Evolutionary conservation across 805 yeast genomes (phyloP), one percentile per base, ranked within the genome.

Genomic region (Spathaspora boniae): DNA sequence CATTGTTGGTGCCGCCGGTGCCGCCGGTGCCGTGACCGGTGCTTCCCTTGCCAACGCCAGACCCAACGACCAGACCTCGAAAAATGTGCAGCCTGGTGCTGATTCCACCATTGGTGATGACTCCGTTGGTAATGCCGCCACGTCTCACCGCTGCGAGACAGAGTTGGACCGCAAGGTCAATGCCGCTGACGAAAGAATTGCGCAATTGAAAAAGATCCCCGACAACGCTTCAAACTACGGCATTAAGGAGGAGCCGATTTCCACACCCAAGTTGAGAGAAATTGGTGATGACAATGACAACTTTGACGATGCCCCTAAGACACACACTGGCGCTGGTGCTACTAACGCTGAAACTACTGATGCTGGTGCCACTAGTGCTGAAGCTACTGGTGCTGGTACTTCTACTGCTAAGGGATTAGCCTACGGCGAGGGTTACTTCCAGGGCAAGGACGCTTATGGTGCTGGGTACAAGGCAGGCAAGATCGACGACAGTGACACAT

Each of bases 1-100:
- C 16, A 19, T 28, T 19, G 9, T n/a, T 22, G 36, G 23, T 6
- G 37, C 45, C 20, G 17, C 36, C 4, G 46, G 40, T 12, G 41
- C 37, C 18, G 40, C 40, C 18, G 42, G 38, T 12, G 38, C 45
- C 6, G 44, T n/a, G n/a, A n/a, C n/a, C n/a, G n/a, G n/a, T n/a
- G n/a, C n/a, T n/a, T n/a, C n/a, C n/a, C n/a, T n/a, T n/a, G n/a
- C n/a, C n/a, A n/a, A n/a, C n/a, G n/a, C n/a, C n/a, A n/a, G n/a
- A n/a, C 17, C 12, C 12, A n/a, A 17, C 11, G 5, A 9, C 15
- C 11, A 26, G n/a, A n/a, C n/a, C n/a, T n/a, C n/a, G n/a, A n/a
- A n/a, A n/a, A n/a, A n/a, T n/a, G n/a, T n/a, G n/a, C n/a, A n/a
- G n/a, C n/a, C n/a, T n/a, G n/a, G n/a, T n/a, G n/a, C n/a, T n/a